phyloP scores from a whole-genome alignment of 441 rosid species.

The Kokia cookei region DNA sequence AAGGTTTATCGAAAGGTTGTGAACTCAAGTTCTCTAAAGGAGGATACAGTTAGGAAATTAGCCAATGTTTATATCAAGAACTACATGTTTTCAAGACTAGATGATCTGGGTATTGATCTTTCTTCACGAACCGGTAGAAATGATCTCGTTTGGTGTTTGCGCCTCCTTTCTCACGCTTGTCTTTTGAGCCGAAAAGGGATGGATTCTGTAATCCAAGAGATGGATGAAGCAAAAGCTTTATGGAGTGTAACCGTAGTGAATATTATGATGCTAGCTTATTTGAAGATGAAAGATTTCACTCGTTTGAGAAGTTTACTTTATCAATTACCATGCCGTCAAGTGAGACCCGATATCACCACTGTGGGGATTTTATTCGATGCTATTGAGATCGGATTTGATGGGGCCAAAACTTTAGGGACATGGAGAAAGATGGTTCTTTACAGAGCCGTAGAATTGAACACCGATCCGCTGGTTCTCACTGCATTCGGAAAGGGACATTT shows the following conservation, averaged over 20 bases:
- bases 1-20: constrained; percentile 30
- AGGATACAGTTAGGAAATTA: constrained; percentile 49
- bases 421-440: constrained; percentile 59
- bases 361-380: constrained; percentile 58
- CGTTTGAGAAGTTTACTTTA: constrained; percentile 29
- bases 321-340: constrained; percentile 17
- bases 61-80: constrained; percentile 50
- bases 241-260: constrained; percentile 50
- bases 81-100: constrained; percentile 67
- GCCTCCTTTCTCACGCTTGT: constrained; percentile 58
- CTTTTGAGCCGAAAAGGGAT: constrained; percentile 57
- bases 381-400: constrained; percentile 34
- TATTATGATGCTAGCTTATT: constrained; percentile 42
- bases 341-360: constrained; percentile 64
- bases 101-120: constrained; percentile 46
- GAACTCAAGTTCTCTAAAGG: constrained; percentile 31
- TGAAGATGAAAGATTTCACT: constrained; percentile 54
- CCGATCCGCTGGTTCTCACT: constrained; percentile 56
- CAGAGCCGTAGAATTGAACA: constrained; percentile 42
- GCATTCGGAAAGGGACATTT: constrained; percentile 64
- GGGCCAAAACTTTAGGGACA: constrained; percentile 29
- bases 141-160: constrained; percentile 58
- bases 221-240: constrained; percentile 44
- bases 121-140: constrained; percentile 36
- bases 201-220: constrained; percentile 37